A percentile compares a stretch with the other conserved stretches of the same genome.
These are phyloP conservation scores for Fusarium protoensiforme DNA, from an alignment of 2,329 filamentous ascomycete genomes.

Conservation along the genomic window DNA sequence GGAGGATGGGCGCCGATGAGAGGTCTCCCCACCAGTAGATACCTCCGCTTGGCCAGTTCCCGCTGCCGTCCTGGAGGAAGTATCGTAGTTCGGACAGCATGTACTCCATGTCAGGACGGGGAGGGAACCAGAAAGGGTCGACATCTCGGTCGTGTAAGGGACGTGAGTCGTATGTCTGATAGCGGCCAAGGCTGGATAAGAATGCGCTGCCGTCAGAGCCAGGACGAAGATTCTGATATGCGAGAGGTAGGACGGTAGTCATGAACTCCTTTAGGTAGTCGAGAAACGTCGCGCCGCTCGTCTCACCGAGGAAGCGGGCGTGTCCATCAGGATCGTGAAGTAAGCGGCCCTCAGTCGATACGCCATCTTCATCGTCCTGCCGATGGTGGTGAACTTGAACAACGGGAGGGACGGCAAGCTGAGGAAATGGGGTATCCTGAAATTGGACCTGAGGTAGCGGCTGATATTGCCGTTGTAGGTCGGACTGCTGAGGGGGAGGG, in stretches of 20 bases:
- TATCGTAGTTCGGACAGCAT: constrained; percentile 55
- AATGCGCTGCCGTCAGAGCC: constrained; percentile 47
- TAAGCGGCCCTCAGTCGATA: constrained; percentile 51
- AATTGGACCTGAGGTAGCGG: constrained; percentile 16
- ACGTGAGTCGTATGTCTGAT: constrained; percentile 60
- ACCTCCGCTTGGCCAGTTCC: constrained; percentile 56
- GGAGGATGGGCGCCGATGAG: constrained; percentile 44
- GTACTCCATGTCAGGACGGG: constrained; percentile 48
- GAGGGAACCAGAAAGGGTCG: constrained; percentile 54
- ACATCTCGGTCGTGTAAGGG: constrained; percentile 51
- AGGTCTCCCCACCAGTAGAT: constrained; percentile 61
- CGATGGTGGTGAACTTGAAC: constrained; percentile 8
- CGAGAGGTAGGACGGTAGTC: constrained; percentile 51
- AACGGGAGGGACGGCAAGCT: constrained; percentile 1
- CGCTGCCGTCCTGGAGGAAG: constrained; percentile 59
- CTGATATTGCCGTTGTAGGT: constrained; percentile 21
- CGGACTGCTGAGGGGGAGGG: constrained; percentile 27
- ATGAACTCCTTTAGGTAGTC: constrained; percentile 62
- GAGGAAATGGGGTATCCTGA: constrained; percentile 20
- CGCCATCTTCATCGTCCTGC: constrained; percentile 39
- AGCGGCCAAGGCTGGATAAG: constrained; percentile 55
- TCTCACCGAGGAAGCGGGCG: constrained; percentile 60
- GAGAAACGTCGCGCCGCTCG: constrained; percentile 61
- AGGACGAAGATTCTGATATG: constrained; percentile 38
- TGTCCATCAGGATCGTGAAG: constrained; percentile 58